These are phyloP conservation scores for Xylaria sp. DNA, from an alignment of 2,329 filamentous ascomycete species.

Conservation along the genomic window DNA sequence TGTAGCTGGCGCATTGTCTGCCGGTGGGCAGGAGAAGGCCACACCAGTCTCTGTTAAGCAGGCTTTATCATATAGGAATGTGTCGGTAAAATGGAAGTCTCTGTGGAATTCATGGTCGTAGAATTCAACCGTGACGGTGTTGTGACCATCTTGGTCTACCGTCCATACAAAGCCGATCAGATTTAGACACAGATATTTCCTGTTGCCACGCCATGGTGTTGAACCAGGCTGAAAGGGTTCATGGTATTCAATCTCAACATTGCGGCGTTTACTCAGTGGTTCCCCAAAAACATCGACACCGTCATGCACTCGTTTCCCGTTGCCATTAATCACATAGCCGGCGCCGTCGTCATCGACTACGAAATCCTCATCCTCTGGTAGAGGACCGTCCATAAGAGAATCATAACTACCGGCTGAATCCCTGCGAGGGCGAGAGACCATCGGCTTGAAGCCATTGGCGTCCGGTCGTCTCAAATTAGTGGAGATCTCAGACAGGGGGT, in stretches of 20 bases:
- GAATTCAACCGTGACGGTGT: constrained; percentile 97
- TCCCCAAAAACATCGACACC: constrained; percentile 63
- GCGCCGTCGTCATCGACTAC: constrained; percentile 95
- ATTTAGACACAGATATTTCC: constrained; percentile 93
- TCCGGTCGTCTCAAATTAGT: constrained; percentile 70
- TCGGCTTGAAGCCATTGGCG: constrained; percentile 66
- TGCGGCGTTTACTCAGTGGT: constrained; percentile 61
- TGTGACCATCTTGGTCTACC: constrained; percentile 90
- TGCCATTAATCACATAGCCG: constrained; percentile 76
- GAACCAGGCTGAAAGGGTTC: constrained; percentile 91
- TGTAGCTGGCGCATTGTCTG: constrained; percentile 73
- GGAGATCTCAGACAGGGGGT: constrained; percentile 76
- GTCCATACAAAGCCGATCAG: constrained; percentile 97
- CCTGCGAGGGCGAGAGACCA: constrained; percentile 64
- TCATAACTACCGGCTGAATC: constrained; percentile 82
- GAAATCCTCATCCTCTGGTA: constrained; percentile 78
- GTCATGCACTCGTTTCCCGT: constrained; percentile 62
- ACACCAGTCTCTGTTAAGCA: constrained; percentile 88
- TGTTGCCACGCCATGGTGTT: constrained; percentile 94
- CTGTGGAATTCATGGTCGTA: constrained; percentile 93
- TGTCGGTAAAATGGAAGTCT: constrained; percentile 98
- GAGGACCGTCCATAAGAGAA: constrained; percentile 76
- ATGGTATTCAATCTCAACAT: constrained; percentile 75
- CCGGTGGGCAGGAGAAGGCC: constrained; percentile 83
- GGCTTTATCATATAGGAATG: constrained; percentile 94